These are phyloP conservation scores for Oehlia diaphana DNA, from an alignment of 192 early-diverging fungal genomes.

Conservation along the genomic window DNA sequence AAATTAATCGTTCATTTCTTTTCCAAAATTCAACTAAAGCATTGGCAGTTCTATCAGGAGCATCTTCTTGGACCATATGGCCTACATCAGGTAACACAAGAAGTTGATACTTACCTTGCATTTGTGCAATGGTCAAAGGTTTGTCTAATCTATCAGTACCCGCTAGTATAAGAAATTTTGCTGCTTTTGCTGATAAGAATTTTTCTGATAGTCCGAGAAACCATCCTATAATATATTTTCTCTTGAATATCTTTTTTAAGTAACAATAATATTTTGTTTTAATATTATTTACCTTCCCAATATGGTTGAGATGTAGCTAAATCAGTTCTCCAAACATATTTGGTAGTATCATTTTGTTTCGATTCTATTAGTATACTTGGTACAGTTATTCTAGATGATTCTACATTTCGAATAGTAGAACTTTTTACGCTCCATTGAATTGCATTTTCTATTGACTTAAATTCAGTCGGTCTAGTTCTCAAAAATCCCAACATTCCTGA, in stretches of 20 bases:
- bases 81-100: constrained; percentile 66
- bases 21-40: constrained; percentile 67
- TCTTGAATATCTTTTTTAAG: too few species aligned
- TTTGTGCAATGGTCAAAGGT: constrained; percentile 73
- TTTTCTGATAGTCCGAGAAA: constrained; percentile 68
- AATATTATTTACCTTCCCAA: constrained; percentile 54
- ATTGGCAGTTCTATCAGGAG: constrained; percentile 56
- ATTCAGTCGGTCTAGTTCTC: constrained; percentile 47
- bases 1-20: constrained; percentile 60
- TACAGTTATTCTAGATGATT: constrained; percentile 71
- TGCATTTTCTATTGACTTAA: constrained; percentile 50
- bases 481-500: constrained; percentile 48
- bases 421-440: constrained; percentile 56
- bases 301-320: constrained; percentile 61
- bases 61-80: constrained; percentile 75
- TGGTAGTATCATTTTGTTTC: constrained; percentile 24
- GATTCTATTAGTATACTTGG: constrained; percentile 57
- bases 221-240: constrained; percentile 24
- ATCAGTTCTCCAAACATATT: constrained; percentile 61
- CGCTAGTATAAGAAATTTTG: constrained; percentile 69
- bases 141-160: constrained; percentile 78
- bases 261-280: background rate
- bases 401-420: constrained; percentile 57
- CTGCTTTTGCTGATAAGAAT: constrained; percentile 60
- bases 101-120: constrained; percentile 81